These are phyloP conservation scores for Plasmodium cynomolgi DNA, from an alignment of 169 alveolate genomes.

Conservation along the genomic window DNA sequence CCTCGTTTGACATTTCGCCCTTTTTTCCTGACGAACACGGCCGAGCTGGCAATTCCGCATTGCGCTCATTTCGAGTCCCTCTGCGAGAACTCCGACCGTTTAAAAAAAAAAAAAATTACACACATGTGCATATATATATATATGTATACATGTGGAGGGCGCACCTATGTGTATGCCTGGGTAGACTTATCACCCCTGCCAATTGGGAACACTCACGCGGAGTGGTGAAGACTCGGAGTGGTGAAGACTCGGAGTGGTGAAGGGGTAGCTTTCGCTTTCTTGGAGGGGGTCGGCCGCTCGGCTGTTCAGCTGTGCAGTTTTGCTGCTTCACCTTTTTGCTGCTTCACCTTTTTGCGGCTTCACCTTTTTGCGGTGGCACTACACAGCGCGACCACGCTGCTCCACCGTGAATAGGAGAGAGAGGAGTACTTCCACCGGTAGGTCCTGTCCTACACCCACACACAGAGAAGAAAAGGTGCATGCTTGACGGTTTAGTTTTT, in stretches of 20 bases:
- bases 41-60: neutral
- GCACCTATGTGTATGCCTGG: neutral
- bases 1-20: neutral
- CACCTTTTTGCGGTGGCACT: neutral
- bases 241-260: neutral
- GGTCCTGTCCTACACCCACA: neutral
- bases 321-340: neutral
- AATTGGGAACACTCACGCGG: neutral
- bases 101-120: neutral
- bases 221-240: neutral
- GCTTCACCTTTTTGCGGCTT: neutral
- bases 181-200: neutral
- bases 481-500: neutral
- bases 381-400: neutral
- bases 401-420: neutral
- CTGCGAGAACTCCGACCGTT: neutral
- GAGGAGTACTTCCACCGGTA: neutral
- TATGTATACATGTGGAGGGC: slow-evolving; percentile 4
- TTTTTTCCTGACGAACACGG: neutral
- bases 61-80: neutral
- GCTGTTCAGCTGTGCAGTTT: neutral
- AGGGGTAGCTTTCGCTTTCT: neutral
- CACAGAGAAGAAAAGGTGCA: neutral
- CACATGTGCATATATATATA: neutral
- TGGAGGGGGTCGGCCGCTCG: neutral